These are phyloP conservation scores for Clavulina sp. DNA, from an alignment of 768 basidiomycete genomes.

Conservation along the genomic window DNA sequence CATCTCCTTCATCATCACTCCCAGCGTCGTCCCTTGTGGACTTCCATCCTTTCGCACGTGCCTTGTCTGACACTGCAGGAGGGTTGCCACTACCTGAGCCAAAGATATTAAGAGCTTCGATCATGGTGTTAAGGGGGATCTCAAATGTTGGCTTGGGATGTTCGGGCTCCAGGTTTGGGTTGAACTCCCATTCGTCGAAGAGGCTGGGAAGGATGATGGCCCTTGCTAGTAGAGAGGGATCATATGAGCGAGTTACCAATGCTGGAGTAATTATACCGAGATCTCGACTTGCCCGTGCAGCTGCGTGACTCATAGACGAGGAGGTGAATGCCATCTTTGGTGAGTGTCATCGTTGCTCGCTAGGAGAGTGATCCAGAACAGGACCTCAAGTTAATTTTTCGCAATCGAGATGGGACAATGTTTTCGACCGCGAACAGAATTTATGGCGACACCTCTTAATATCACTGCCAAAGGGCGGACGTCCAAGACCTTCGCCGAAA, in stretches of 20 bases:
- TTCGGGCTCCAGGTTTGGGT: constrained; percentile 21
- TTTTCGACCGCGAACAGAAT: constrained; percentile 25
- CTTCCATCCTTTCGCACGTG: not conserved
- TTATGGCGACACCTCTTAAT: constrained; percentile 66
- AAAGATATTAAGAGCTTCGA: constrained; percentile 88
- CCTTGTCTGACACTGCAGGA: too few relatives aligned
- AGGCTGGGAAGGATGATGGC: constrained; percentile 64
- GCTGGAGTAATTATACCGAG: too few relatives aligned
- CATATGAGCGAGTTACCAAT: not conserved
- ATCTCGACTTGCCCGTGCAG: constrained; percentile 41
- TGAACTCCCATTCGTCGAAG: constrained; percentile 66
- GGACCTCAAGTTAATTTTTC: not conserved
- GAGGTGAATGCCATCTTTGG: constrained; percentile 50
- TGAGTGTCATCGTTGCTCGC: constrained; percentile 56
- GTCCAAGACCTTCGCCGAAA: not conserved
- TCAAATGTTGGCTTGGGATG: constrained; percentile 39
- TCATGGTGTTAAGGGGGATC: constrained; percentile 62
- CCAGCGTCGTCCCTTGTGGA: not conserved
- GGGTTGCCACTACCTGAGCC: constrained; percentile 45
- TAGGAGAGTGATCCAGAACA: too few relatives aligned
- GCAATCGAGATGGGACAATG: not conserved
- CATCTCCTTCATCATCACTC: constrained; percentile 20
- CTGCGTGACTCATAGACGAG: constrained; percentile 75
- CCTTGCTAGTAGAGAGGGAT: constrained; percentile 34
- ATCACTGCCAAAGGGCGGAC: constrained; percentile 65